phyloP scores from a whole-genome alignment of 768 basidiomycete genomes.

The Pisolithus tinctorius region DNA sequence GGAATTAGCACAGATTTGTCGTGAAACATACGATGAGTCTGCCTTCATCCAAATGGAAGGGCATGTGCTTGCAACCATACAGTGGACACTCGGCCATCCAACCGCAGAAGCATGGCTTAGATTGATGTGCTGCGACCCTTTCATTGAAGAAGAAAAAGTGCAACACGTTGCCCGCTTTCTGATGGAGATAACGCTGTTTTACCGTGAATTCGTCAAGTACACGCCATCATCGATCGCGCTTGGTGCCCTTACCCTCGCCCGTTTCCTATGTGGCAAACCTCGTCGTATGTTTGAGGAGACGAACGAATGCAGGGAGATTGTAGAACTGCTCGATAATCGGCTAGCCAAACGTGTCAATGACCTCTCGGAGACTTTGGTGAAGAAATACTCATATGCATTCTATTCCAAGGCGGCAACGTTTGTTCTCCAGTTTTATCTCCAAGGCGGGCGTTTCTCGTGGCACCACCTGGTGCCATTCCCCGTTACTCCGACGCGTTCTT shows the following conservation, averaged over 20 bases:
- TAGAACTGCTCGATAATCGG: conserved; percentile 79
- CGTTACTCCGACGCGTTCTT: conserved; percentile 47
- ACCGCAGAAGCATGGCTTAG: conserved; percentile 98
- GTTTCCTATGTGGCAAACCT: conserved; percentile 78
- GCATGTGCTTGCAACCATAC: conserved; percentile 92
- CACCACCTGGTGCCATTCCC: conserved; percentile 47
- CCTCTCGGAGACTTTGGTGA: conserved; percentile 91
- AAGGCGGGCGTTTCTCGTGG: conserved; percentile 68
- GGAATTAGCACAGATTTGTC: conserved; percentile 92
- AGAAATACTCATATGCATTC: conserved; percentile 96
- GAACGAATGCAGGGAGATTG: conserved; percentile 75
- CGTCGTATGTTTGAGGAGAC: conserved; percentile 81
- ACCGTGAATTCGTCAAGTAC: conserved; percentile 89
- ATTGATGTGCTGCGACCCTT: conserved; percentile 66
- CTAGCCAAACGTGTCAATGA: conserved; percentile 86
- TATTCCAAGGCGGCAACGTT: conserved; percentile 94
- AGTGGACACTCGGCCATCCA: conserved; percentile 95
- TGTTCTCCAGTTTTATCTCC: conserved; percentile 90
- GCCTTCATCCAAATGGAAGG: conserved; percentile 99
- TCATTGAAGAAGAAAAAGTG: conserved; percentile 79
- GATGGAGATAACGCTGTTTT: conserved; percentile 99
- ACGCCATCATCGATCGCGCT: conserved; percentile 81
- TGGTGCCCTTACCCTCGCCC: conserved; percentile 84
- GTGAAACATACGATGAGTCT: conserved; percentile 92
- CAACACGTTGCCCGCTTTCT: conserved; percentile 95